Evolutionary conservation across 2,329 filamentous ascomycete genomes (phyloP).

Genomic region (Aspergillus hortae): DNA sequence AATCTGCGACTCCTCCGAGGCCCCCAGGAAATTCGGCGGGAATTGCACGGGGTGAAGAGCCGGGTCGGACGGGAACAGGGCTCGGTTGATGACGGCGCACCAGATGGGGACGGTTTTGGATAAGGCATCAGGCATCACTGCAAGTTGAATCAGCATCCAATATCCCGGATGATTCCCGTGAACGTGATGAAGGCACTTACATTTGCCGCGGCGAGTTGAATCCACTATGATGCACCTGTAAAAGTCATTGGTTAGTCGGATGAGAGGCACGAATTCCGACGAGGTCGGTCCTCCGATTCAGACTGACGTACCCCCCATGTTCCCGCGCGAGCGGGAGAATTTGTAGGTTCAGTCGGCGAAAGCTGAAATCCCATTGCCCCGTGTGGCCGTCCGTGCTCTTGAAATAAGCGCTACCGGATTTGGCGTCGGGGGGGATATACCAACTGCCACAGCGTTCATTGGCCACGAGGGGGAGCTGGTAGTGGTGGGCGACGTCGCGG

Average conservation of each 20-base stretch:
- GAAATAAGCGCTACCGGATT: slow-evolving; percentile 80
- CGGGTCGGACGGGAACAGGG: slow-evolving; percentile 63
- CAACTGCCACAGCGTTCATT: slow-evolving; percentile 96
- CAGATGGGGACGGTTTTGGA: slow-evolving; percentile 93
- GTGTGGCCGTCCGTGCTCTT: slow-evolving; percentile 97
- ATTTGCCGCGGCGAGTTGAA: slow-evolving; percentile 86
- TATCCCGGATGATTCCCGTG: slow-evolving; percentile 5
- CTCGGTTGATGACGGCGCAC: slow-evolving; percentile 79
- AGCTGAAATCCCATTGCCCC: slow-evolving; percentile 86
- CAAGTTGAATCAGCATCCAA: background rate
- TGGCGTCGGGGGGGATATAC: slow-evolving; percentile 70
- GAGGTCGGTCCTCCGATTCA: background rate
- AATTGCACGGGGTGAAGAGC: slow-evolving; percentile 59
- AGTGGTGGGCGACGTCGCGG: slow-evolving; percentile 47
- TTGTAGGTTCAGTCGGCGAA: slow-evolving; percentile 78
- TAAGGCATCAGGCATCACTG: slow-evolving; percentile 87
- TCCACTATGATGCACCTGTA: slow-evolving; percentile 71
- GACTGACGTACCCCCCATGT: slow-evolving; percentile 58
- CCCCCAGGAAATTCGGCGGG: slow-evolving; percentile 67
- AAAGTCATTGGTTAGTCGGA: slow-evolving; percentile 9
- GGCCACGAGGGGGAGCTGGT: slow-evolving; percentile 69
- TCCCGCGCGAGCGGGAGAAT: slow-evolving; percentile 65
- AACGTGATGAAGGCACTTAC: slow-evolving; percentile 41
- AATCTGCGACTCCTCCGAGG: slow-evolving; percentile 78
- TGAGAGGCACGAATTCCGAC: background rate